Percentiles rank a stretch among this genome's conserved stretches.
These are phyloP conservation scores for Ustilago vetiveriae DNA, from an alignment of 1,284 basidiomycete genomes.

Conservation along the genomic window DNA sequence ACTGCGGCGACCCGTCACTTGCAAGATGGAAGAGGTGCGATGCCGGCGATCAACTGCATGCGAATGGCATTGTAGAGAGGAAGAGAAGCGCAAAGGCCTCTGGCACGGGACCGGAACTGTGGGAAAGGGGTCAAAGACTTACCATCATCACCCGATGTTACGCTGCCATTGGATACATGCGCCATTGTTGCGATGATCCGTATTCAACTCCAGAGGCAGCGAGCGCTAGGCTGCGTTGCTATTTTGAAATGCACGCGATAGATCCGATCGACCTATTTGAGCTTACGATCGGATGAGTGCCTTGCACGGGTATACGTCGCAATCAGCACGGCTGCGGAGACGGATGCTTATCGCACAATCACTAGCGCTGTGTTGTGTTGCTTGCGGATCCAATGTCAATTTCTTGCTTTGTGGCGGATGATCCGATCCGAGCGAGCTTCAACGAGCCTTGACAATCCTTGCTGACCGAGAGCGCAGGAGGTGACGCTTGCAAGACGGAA, in stretches of 20 bases:
- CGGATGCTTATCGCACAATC: too few species aligned
- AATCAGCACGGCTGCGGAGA: too few species aligned
- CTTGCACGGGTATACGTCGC: conserved; percentile 4
- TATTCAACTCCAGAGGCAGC: too few species aligned
- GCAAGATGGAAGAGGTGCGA: too few species aligned
- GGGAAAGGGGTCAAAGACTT: conserved; percentile 3
- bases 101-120: too few species aligned
- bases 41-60: too few species aligned
- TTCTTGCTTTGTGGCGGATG: background rate
- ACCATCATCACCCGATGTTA: conserved; percentile 26
- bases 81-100: too few species aligned
- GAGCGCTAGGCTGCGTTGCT: too few species aligned
- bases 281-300: background rate
- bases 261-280: background rate
- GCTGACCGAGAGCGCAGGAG: background rate
- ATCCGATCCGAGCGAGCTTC: background rate
- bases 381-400: too few species aligned
- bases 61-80: too few species aligned
- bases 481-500: background rate
- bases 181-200: conserved; percentile 3
- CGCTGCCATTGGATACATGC: conserved; percentile 22
- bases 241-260: background rate
- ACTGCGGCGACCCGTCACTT: too few species aligned
- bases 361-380: too few species aligned
- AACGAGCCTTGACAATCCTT: background rate